Conservation (phyloP, 2,329 filamentous ascomycete genomes). For the Alternaria conjuncta region DNA sequence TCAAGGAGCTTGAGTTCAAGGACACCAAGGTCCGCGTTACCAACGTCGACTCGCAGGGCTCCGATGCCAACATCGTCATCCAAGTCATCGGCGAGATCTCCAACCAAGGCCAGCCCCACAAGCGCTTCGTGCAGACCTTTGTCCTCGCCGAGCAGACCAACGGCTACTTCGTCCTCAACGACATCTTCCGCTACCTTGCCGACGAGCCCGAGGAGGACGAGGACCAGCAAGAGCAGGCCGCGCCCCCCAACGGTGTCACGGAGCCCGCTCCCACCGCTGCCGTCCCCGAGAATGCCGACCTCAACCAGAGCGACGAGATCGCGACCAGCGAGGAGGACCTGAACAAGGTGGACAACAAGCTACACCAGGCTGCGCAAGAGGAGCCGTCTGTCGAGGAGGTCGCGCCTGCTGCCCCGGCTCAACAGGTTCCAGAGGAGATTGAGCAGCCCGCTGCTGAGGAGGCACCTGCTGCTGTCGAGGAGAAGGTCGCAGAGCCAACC, state of each 20-base stretch:
- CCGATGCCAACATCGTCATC: conserved; percentile 91
- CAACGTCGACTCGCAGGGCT: conserved; percentile 96
- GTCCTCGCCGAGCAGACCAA: conserved; percentile 95
- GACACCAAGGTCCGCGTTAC: conserved; percentile 98
- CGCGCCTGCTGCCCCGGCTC: conserved; percentile 46
- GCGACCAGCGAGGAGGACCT: conserved; percentile 54
- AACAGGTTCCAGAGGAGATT: conserved; percentile 42
- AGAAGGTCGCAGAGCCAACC: conserved; percentile 43
- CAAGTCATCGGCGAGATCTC: conserved; percentile 98
- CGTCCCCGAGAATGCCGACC: conserved; percentile 37
- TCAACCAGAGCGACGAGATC: conserved; percentile 45
- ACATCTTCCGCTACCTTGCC: conserved; percentile 93
- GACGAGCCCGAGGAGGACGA: conserved; percentile 77
- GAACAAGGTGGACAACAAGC: conserved; percentile 71
- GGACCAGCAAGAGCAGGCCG: conserved; percentile 46
- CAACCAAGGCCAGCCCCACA: conserved; percentile 87
- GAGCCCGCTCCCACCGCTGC: conserved; percentile 50
- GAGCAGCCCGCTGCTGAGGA: conserved; percentile 50
- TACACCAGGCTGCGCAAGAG: conserved; percentile 65
- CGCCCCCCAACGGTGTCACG: conserved; percentile 46
- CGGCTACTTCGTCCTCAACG: conserved; percentile 97
- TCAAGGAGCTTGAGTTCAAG: conserved; percentile 90
- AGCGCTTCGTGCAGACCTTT: conserved; percentile 98
- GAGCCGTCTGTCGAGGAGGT: conserved; percentile 34
- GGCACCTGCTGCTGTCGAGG: conserved; percentile 47